These are phyloP conservation scores for Dryas integrifolia DNA, from an alignment of 331 rosid genomes.

Conservation along the genomic window DNA sequence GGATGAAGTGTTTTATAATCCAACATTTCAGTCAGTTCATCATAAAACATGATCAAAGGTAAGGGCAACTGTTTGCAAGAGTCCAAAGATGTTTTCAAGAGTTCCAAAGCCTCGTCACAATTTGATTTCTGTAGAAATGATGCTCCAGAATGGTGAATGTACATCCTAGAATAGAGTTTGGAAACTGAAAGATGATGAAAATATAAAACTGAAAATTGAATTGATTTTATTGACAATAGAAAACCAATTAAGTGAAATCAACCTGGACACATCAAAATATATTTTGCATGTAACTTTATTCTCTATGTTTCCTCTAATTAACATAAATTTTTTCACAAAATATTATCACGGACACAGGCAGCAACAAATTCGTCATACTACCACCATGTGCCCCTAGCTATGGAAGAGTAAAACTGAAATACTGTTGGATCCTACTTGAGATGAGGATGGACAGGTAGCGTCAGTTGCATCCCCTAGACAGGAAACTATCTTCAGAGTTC, in stretches of 20 bases:
- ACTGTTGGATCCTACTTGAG: constrained; percentile 25
- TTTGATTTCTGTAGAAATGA: constrained; percentile 35
- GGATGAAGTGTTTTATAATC: constrained; percentile 30
- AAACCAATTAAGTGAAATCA: not conserved
- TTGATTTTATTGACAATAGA: not conserved
- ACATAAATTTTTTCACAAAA: not conserved
- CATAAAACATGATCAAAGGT: constrained; percentile 39
- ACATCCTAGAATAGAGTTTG: not conserved
- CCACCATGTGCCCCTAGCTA: not conserved
- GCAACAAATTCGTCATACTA: not conserved
- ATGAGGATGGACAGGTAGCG: constrained; percentile 17
- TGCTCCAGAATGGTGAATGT: constrained; percentile 19
- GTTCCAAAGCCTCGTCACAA: constrained; percentile 45
- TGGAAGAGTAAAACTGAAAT: constrained; percentile 4
- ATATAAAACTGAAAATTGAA: not conserved
- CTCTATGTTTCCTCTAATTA: not conserved
- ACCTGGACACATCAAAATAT: not conserved
- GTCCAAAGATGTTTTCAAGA: constrained; percentile 38
- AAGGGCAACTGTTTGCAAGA: constrained; percentile 40
- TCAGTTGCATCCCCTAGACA: constrained; percentile 34
- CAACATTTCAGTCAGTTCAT: constrained; percentile 39
- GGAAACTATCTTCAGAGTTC: constrained; percentile 41
- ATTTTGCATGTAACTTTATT: not conserved
- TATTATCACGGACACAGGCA: not conserved
- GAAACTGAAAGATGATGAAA: not conserved